A percentile compares a stretch with the other conserved stretches of the same genome.
These are phyloP conservation scores for Monosporascus sp. DNA, from an alignment of 2,329 filamentous ascomycete species.

Conservation along the genomic window DNA sequence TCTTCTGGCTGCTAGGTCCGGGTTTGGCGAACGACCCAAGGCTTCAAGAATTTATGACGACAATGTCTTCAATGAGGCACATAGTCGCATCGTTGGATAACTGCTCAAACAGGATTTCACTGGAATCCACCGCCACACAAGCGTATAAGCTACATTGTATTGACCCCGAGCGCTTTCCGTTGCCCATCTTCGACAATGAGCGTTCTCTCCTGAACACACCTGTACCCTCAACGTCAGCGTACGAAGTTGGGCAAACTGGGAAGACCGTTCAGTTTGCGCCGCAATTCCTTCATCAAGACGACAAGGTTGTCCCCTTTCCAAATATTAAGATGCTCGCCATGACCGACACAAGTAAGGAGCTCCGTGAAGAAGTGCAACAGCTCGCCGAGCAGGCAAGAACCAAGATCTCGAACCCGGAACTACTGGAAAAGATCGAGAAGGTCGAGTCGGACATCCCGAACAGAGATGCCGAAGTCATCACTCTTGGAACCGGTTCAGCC, in stretches of 20 bases:
- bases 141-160: slow-evolving; percentile 65
- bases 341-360: slow-evolving; percentile 31
- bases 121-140: slow-evolving; percentile 61
- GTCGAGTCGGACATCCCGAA: slow-evolving; percentile 62
- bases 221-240: slow-evolving; percentile 13
- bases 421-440: slow-evolving; percentile 32
- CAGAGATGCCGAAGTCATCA: slow-evolving; percentile 74
- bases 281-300: slow-evolving; percentile 37
- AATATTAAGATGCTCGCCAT: slow-evolving; percentile 37
- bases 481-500: slow-evolving; percentile 87
- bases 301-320: slow-evolving; percentile 43
- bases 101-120: slow-evolving; percentile 68
- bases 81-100: slow-evolving; percentile 70
- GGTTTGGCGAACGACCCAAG: slow-evolving; percentile 57
- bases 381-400: slow-evolving; percentile 46
- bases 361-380: slow-evolving; percentile 41
- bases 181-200: slow-evolving; percentile 61
- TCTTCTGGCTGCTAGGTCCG: slow-evolving; percentile 78
- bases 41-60: slow-evolving; percentile 64
- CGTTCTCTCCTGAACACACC: slow-evolving; percentile 16
- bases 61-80: slow-evolving; percentile 60
- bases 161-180: slow-evolving; percentile 66
- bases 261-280: slow-evolving; percentile 43
- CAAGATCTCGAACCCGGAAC: slow-evolving; percentile 18
- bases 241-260: slow-evolving; percentile 38